Evolutionary conservation across 192 early-diverging fungal species (phyloP).

Genomic region (Linnemannia exigua): DNA sequence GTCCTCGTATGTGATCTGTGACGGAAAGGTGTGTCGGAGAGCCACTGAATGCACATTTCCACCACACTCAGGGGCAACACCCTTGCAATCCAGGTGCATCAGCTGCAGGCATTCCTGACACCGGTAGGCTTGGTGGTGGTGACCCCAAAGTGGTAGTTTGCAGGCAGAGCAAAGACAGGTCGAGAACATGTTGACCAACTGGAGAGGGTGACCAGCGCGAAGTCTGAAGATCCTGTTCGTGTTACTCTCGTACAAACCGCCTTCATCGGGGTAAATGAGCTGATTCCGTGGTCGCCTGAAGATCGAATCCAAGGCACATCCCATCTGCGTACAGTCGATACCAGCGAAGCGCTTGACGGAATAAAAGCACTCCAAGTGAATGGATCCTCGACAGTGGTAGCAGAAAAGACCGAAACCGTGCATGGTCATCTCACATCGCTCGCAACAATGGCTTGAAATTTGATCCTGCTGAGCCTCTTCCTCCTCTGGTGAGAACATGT

Average conservation of each 20-base stretch:
- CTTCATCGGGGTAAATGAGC: constrained; percentile 29
- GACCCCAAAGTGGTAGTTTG: constrained; percentile 67
- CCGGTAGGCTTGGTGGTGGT: constrained; percentile 67
- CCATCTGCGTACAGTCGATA: constrained; percentile 24
- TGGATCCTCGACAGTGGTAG: constrained; percentile 62
- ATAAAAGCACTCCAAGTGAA: constrained; percentile 68
- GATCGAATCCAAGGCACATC: constrained; percentile 27
- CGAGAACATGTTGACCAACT: constrained; percentile 68
- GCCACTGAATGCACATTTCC: constrained; percentile 5
- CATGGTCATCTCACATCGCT: constrained; percentile 47
- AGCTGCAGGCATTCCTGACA: constrained; percentile 65
- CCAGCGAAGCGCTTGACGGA: constrained; percentile 41
- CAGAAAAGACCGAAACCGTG: constrained; percentile 66
- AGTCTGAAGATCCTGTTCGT: constrained; percentile 16
- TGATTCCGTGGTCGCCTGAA: constrained; percentile 24
- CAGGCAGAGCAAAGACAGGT: constrained; percentile 66
- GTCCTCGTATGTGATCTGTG: constrained; percentile 43
- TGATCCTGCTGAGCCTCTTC: background rate
- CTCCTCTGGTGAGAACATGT: constrained; percentile 31
- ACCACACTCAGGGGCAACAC: constrained; percentile 6
- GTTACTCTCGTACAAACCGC: constrained; percentile 1
- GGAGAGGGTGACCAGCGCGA: constrained; percentile 62
- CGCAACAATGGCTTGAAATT: background rate
- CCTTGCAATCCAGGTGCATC: constrained; percentile 60
- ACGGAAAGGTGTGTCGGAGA: constrained; percentile 45